phyloP scores from a whole-genome alignment of 1,284 basidiomycete species.

The Cystobasidium sp. region DNA sequence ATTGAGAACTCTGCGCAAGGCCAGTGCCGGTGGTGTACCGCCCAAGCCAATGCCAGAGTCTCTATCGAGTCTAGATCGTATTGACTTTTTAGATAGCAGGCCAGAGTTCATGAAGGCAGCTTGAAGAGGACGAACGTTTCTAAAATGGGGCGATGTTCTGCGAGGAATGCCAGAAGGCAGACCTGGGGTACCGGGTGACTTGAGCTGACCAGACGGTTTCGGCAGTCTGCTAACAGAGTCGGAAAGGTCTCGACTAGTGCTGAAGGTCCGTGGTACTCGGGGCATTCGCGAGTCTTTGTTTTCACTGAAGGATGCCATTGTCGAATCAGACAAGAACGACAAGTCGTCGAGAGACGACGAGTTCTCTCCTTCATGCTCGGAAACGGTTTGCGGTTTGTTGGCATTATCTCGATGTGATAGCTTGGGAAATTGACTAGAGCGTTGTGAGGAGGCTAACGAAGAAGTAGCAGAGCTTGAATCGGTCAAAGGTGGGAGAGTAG shows the following conservation, averaged over 20 bases:
- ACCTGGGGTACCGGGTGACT: slow-evolving; percentile 7
- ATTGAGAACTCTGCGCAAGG: slow-evolving; percentile 20
- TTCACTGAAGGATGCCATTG: slow-evolving; percentile 3
- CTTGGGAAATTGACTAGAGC: slow-evolving; percentile 10
- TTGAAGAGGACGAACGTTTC: slow-evolving; percentile 58
- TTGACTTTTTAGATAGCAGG: slow-evolving; percentile 56
- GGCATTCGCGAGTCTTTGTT: slow-evolving; percentile 2
- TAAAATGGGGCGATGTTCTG: slow-evolving; percentile 56
- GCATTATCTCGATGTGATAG: neutral
- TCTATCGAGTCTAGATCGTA: slow-evolving; percentile 38
- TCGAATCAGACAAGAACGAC: slow-evolving; percentile 21
- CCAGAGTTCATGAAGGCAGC: slow-evolving; percentile 59
- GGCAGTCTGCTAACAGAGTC: neutral
- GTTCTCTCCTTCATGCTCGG: neutral
- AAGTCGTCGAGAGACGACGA: slow-evolving; percentile 16
- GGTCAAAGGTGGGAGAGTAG: slow-evolving; percentile 24
- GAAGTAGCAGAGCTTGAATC: slow-evolving; percentile 41
- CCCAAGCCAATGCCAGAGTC: slow-evolving; percentile 35
- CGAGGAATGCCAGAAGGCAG: slow-evolving; percentile 1
- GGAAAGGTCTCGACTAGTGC: slow-evolving; percentile 27
- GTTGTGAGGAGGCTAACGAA: slow-evolving; percentile 17
- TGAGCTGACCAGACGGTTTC: slow-evolving; percentile 8
- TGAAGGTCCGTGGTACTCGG: neutral
- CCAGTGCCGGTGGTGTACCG: slow-evolving; percentile 22
- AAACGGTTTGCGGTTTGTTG: neutral